Conservation (phyloP, 257 asterid genomes). For the Dorcoceras hygrometricum region DNA sequence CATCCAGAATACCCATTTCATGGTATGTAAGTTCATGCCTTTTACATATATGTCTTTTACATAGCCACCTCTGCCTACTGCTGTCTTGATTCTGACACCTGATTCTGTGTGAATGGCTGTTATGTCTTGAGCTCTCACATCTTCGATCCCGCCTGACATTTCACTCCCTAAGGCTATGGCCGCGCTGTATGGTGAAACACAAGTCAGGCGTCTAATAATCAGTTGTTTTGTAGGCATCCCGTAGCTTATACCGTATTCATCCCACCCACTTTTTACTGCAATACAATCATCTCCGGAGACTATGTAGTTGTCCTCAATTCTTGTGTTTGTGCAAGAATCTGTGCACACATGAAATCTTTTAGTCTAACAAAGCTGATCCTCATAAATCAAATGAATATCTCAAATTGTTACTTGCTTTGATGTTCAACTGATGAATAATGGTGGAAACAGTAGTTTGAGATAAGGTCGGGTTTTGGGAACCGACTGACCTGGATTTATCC, state of each 20-base stretch:
- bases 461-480: too few relatives aligned
- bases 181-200: constrained; percentile 87
- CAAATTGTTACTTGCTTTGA: too few relatives aligned
- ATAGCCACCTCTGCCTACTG: constrained; percentile 67
- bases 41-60: constrained; percentile 66
- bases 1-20: constrained; percentile 93
- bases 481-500: constrained; percentile 71
- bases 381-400: too few relatives aligned
- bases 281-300: constrained; percentile 85
- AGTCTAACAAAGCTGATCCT: too few relatives aligned
- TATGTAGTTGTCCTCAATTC: constrained; percentile 69
- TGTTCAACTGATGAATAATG: neutral
- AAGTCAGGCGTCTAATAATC: constrained; percentile 62
- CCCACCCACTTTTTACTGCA: constrained; percentile 95
- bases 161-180: constrained; percentile 89
- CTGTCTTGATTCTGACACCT: constrained; percentile 75
- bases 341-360: constrained; percentile 5
- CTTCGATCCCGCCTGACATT: constrained; percentile 89
- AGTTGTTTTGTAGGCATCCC: constrained; percentile 81
- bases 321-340: constrained; percentile 88
- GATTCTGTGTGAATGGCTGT: constrained; percentile 77
- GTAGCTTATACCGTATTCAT: constrained; percentile 70
- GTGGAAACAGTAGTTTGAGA: too few relatives aligned
- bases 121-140: constrained; percentile 69
- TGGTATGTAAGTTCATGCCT: constrained; percentile 71